These are phyloP conservation scores for Rhodomyrtus tomentosa DNA, from an alignment of 345 rosid genomes.

Conservation along the genomic window DNA sequence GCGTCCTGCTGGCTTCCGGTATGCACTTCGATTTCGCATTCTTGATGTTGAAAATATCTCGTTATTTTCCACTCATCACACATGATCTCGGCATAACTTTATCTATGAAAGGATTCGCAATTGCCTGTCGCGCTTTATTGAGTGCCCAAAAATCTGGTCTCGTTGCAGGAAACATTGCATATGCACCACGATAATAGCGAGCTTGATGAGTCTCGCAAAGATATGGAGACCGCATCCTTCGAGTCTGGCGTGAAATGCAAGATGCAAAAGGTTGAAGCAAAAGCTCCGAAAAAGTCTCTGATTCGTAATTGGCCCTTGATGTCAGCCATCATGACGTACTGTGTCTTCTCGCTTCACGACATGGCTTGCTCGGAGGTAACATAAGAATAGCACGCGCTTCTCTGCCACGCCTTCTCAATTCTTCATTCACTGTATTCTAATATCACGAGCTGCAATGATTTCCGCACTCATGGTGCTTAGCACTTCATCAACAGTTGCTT, in stretches of 20 bases:
- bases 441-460: background rate
- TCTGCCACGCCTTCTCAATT: background rate
- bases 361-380: slow-evolving; percentile 92
- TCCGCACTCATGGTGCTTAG: background rate
- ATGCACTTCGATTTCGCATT: background rate
- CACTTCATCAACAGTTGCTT: background rate
- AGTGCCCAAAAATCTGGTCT: background rate
- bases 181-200: slow-evolving; percentile 22
- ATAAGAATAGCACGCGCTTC: background rate
- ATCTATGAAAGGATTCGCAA: too few relatives aligned
- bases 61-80: background rate
- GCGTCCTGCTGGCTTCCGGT: slow-evolving; percentile 68
- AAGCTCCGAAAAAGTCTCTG: slow-evolving; percentile 27
- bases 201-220: slow-evolving; percentile 25
- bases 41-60: background rate
- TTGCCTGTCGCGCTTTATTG: too few relatives aligned
- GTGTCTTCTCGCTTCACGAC: slow-evolving; percentile 79
- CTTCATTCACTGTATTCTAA: background rate
- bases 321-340: slow-evolving; percentile 78
- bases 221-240: slow-evolving; percentile 10
- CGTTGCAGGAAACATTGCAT: slow-evolving; percentile 67
- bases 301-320: slow-evolving; percentile 77
- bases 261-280: slow-evolving; percentile 7
- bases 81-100: too few relatives aligned
- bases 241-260: background rate